phyloP scores from a whole-genome alignment of 2,329 filamentous ascomycete species.

The Alternaria consortialis region DNA sequence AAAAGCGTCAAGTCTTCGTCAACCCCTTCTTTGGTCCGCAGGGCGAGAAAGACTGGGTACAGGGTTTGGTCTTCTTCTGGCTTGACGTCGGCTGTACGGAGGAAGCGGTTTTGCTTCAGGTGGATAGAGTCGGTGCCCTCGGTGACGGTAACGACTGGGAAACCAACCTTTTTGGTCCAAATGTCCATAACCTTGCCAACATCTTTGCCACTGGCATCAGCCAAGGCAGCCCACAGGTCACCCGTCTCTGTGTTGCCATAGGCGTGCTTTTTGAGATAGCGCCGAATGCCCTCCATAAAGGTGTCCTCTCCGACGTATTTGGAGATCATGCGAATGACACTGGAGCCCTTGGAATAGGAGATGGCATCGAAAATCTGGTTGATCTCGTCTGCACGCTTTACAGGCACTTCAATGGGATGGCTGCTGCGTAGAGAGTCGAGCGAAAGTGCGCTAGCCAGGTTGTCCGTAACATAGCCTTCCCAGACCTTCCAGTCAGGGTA shows the following conservation, averaged over 20 bases:
- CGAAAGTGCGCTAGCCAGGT: conserved; percentile 84
- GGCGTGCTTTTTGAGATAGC: conserved; percentile 95
- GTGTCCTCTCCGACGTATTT: conserved; percentile 91
- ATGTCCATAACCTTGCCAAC: conserved; percentile 91
- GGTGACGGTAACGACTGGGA: conserved; percentile 87
- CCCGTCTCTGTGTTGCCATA: conserved; percentile 93
- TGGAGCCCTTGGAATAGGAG: conserved; percentile 96
- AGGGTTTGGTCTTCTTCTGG: conserved; percentile 89
- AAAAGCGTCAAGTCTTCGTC: conserved; percentile 77
- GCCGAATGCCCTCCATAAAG: conserved; percentile 90
- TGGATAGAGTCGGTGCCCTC: conserved; percentile 78
- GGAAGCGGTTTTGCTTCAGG: conserved; percentile 93
- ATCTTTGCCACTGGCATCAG: conserved; percentile 88
- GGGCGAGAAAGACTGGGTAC: conserved; percentile 87
- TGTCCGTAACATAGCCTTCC: conserved; percentile 94
- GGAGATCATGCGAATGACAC: conserved; percentile 95
- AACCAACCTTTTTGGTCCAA: conserved; percentile 97
- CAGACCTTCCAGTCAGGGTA: conserved; percentile 99
- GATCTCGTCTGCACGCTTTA: conserved; percentile 94
- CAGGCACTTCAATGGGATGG: conserved; percentile 94
- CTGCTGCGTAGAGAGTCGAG: conserved; percentile 93
- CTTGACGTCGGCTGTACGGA: conserved; percentile 90
- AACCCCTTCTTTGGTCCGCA: conserved; percentile 84
- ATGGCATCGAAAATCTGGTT: conserved; percentile 99
- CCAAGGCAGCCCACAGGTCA: conserved; percentile 88